Evolutionary conservation across 1,139 yeast genomes (phyloP), one percentile per base, ranked within the genome.

Genomic region (Groenewaldozyma auringiensis): DNA sequence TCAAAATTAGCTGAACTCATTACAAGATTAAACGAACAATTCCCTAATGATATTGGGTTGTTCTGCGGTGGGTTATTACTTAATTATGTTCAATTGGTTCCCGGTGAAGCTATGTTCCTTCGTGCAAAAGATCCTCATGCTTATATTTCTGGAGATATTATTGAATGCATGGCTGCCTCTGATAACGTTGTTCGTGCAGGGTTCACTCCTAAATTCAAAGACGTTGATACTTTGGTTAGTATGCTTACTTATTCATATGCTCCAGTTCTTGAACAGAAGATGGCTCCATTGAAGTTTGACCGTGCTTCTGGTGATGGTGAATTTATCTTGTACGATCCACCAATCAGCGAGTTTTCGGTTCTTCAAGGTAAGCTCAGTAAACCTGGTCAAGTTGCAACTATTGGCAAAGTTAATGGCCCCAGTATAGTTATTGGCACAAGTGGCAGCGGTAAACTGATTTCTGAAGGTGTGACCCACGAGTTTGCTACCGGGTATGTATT

Each of bases 121-220:
- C 87, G 86, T 64, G 98, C 98, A 43, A 87, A 88, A 69, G 97
- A 88, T 65, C 97, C 97, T 21, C 98, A 92, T 65, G 98, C 98
- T 32, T 92, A 94, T 69, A 92, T 92, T 53, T 76, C 83, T 46
- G 98, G 98, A 54, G 97, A 92, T 65, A 92, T 92, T 56, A 89
- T 92, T 60, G 99, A 92, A 69, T 94, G 98, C 71, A 92, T 92
- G 99, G 98, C 98, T 43, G 96, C 97, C 11, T 83, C 95, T 36
- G 99, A 92, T 65, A 92, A 92, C 61, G 99, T 92, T 49, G 96
- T 92, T 41, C 80, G 98, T 67, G 95, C 97, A 4, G 99, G 98
- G 8, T 92, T 92, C 72, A 92, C 98, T 13, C 98, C 98, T 49
- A 92, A 94, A 68, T 92, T 89, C 71, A 92, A 89, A 69, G 98